phyloP scores from a whole-genome alignment of 2,329 filamentous ascomycete species.

The Tolypocladium tundrense region DNA sequence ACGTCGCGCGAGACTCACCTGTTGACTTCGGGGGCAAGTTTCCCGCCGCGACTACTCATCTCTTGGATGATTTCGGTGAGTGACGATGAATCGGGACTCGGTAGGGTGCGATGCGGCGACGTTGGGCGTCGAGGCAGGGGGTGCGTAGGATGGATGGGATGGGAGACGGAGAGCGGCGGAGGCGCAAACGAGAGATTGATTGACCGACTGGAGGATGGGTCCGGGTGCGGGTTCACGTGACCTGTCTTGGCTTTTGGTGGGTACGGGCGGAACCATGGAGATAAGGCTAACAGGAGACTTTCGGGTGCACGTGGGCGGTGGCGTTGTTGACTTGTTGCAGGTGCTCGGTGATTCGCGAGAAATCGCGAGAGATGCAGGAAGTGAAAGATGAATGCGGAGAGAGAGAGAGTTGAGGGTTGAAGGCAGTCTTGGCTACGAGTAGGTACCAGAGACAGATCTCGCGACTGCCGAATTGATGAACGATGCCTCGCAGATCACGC shows the following conservation, averaged over 20 bases:
- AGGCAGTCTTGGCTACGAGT: not conserved
- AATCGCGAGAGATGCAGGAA: not conserved
- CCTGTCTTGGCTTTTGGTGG: not conserved
- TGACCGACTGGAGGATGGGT: slow-evolving; percentile 12
- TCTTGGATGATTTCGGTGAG: slow-evolving; percentile 43
- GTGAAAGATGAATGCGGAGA: no score
- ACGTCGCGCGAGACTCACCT: slow-evolving; percentile 42
- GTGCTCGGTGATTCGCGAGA: no score
- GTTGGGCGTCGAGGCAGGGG: slow-evolving; percentile 7
- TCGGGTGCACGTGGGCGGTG: not conserved
- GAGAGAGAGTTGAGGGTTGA: not conserved
- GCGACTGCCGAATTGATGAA: not conserved
- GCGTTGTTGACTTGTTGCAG: not conserved
- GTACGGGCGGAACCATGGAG: not conserved
- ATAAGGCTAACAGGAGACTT: not conserved
- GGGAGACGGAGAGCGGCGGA: slow-evolving; percentile 18
- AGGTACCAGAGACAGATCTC: not conserved
- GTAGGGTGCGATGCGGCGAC: slow-evolving; percentile 11
- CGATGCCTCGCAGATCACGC: not conserved
- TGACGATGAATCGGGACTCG: slow-evolving; percentile 19
- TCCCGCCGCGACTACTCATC: slow-evolving; percentile 95
- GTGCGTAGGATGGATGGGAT: slow-evolving; percentile 15
- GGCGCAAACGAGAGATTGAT: slow-evolving; percentile 14
- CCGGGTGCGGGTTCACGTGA: slow-evolving; percentile 15
- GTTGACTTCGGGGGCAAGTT: slow-evolving; percentile 99